phyloP scores from a whole-genome alignment of 2,329 filamentous ascomycete genomes.

The Cephalotrichum gorgonifer region DNA sequence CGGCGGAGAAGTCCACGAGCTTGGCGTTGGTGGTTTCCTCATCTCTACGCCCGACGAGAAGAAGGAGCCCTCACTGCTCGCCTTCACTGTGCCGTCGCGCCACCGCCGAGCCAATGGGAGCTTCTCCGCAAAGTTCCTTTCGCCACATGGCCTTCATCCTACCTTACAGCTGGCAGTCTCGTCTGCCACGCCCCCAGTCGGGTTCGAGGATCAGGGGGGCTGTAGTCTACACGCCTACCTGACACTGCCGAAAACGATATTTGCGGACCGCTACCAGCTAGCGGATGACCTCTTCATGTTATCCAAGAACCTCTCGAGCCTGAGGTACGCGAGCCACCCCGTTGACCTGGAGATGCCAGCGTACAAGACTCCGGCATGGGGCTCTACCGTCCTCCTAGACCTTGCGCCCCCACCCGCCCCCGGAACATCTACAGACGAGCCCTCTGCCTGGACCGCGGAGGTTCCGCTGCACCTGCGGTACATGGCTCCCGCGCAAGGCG shows the following conservation, averaged over 20 bases:
- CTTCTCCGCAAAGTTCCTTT: conserved; percentile 55
- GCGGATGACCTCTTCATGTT: conserved; percentile 64
- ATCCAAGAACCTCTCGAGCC: conserved; percentile 64
- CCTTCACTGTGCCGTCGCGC: conserved; percentile 76
- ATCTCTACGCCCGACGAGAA: conserved; percentile 71
- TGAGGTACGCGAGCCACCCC: conserved; percentile 61
- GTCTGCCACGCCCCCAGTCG: conserved; percentile 34
- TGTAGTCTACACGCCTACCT: conserved; percentile 73
- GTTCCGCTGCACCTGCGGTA: conserved; percentile 85
- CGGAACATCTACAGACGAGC: neutral
- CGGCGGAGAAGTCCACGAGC: conserved; percentile 56
- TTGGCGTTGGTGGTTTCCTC: conserved; percentile 63
- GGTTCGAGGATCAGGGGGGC: conserved; percentile 12
- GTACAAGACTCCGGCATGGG: conserved; percentile 70
- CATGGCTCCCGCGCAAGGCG: conserved; percentile 49
- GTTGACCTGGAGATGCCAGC: conserved; percentile 86
- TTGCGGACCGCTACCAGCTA: conserved; percentile 83
- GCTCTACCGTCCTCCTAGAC: conserved; percentile 66
- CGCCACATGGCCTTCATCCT: conserved; percentile 75
- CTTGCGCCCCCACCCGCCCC: conserved; percentile 43
- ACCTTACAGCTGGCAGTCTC: conserved; percentile 60
- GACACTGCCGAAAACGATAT: conserved; percentile 70
- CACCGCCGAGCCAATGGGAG: conserved; percentile 50
- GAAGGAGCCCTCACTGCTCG: conserved; percentile 57
- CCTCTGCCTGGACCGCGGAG: conserved; percentile 47